These are phyloP conservation scores for Blastomyces parvus DNA, from an alignment of 2,329 filamentous ascomycete species.

Conservation along the genomic window DNA sequence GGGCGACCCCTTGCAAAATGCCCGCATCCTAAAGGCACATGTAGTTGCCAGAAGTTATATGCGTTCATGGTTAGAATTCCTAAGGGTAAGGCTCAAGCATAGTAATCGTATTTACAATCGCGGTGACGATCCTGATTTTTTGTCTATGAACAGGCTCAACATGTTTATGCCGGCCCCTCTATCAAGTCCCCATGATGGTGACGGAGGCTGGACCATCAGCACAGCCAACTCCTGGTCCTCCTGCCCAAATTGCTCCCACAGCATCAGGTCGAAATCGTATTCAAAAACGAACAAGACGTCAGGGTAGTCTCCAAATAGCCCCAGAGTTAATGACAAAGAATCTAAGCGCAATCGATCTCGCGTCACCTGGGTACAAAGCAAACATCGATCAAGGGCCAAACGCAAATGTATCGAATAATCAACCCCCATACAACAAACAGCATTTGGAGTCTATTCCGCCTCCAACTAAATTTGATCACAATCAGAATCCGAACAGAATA, in stretches of 20 bases:
- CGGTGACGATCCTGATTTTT: slow-evolving; percentile 10
- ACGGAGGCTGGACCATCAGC: slow-evolving; percentile 18
- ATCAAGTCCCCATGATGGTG: slow-evolving; percentile 27
- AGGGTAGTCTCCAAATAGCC: slow-evolving; percentile 3
- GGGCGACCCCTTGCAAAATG: slow-evolving; percentile 41
- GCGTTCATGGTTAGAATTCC: slow-evolving; percentile 39
- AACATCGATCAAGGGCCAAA: not conserved
- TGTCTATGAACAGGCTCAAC: slow-evolving; percentile 24
- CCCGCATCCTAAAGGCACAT: slow-evolving; percentile 36
- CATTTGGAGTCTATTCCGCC: not conserved
- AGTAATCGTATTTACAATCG: slow-evolving; percentile 1
- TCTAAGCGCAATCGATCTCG: not conserved
- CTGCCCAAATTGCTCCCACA: slow-evolving; percentile 15
- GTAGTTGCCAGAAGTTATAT: slow-evolving; percentile 34
- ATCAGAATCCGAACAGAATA: not conserved
- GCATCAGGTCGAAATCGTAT: not conserved
- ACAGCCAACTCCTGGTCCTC: slow-evolving; percentile 11
- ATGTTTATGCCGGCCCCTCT: slow-evolving; percentile 35
- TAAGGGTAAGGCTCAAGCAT: slow-evolving; percentile 27
- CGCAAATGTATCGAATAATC: not conserved
- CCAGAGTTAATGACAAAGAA: slow-evolving; percentile 1
- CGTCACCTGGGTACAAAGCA: not conserved
- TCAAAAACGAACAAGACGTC: slow-evolving; percentile 4
- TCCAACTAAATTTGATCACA: not conserved
- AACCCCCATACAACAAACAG: not conserved